Conservation (phyloP, 768 basidiomycete species). For the Pleurotus djamor region DNA sequence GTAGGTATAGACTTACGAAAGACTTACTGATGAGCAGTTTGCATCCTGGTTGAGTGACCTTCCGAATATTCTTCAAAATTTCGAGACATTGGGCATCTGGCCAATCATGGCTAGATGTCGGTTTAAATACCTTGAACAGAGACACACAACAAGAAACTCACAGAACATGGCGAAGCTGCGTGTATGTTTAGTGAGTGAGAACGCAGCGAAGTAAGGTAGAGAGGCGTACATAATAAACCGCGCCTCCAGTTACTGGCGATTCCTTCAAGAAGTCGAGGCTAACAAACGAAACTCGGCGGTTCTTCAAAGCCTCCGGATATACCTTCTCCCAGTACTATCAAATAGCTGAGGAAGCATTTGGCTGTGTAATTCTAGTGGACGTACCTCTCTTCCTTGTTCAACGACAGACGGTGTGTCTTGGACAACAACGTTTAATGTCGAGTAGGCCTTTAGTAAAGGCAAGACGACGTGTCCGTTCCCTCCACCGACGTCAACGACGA, state of each 20-base stretch:
- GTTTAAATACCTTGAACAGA: no score
- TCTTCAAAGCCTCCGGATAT: not conserved
- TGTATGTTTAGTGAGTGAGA: no score
- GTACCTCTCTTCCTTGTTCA: constrained; percentile 23
- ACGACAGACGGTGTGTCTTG: constrained; percentile 32
- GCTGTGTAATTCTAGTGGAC: not conserved
- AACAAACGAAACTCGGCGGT: constrained; percentile 13
- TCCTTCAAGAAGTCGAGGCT: constrained; percentile 23
- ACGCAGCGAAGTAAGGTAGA: not conserved
- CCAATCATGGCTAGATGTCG: constrained; percentile 27
- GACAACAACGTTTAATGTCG: constrained; percentile 30
- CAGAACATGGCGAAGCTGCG: constrained; percentile 10
- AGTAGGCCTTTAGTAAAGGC: constrained; percentile 25
- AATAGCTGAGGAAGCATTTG: not conserved
- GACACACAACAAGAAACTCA: not conserved
- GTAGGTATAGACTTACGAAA: not conserved
- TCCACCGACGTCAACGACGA: constrained; percentile 38
- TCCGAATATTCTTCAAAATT: constrained; percentile 24
- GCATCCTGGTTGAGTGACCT: constrained; percentile 22
- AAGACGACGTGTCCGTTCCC: constrained; percentile 32
- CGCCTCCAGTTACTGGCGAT: constrained; percentile 13
- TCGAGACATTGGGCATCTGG: constrained; percentile 19
- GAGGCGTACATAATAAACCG: constrained; percentile 22
- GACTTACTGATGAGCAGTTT: constrained; percentile 27
- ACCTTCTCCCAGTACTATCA: not conserved